These are phyloP conservation scores for Wickerhamiella galacta DNA, from an alignment of 805 yeast genomes.

Conservation along the genomic window DNA sequence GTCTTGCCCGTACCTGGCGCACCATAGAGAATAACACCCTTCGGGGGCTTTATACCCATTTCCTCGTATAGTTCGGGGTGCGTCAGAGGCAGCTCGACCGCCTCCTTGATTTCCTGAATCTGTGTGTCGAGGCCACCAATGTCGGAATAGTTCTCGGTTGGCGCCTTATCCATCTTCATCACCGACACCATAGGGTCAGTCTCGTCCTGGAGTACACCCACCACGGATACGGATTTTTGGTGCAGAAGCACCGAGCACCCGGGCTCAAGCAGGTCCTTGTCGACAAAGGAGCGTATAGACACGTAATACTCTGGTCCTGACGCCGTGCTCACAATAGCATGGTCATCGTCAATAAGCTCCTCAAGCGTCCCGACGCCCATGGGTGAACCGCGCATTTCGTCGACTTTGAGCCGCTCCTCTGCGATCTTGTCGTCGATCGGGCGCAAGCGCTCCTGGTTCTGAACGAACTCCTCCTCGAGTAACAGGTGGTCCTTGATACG, in stretches of 20 bases:
- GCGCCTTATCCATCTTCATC: constrained; percentile 95
- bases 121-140: constrained; percentile 93
- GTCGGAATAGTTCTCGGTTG: constrained; percentile 91
- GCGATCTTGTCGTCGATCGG: constrained; percentile 95
- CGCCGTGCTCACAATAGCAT: constrained; percentile 89
- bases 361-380: constrained; percentile 93
- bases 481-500: constrained; percentile 91
- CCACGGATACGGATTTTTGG: constrained; percentile 87
- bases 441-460: constrained; percentile 84
- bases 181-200: constrained; percentile 96
- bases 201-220: constrained; percentile 97
- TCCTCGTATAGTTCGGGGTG: constrained; percentile 96
- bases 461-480: constrained; percentile 88
- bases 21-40: constrained; percentile 92
- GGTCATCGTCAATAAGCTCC: constrained; percentile 96
- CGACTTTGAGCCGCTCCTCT: constrained; percentile 88
- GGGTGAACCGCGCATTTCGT: constrained; percentile 90
- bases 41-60: constrained; percentile 97
- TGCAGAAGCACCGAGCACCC: constrained; percentile 92
- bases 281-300: constrained; percentile 88
- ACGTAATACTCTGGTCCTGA: constrained; percentile 97
- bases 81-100: constrained; percentile 87
- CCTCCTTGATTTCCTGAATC: constrained; percentile 94
- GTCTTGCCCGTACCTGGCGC: constrained; percentile 99
- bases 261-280: constrained; percentile 87